Evolutionary conservation across 148 eudicot species (phyloP), one percentile per base, ranked within the genome.

Genomic region (Heliamphora exappendiculata): DNA sequence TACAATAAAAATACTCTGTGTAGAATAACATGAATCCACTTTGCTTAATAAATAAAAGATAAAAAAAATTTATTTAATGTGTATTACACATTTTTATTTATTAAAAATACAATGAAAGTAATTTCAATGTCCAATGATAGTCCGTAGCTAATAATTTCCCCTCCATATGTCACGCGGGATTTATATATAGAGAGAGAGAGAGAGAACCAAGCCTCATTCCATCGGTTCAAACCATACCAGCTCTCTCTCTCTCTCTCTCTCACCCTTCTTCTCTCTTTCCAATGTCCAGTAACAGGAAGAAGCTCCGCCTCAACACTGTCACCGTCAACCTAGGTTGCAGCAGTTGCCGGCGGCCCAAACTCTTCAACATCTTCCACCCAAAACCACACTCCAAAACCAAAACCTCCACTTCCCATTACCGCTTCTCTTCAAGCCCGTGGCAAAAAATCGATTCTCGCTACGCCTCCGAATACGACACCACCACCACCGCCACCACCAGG

Each of bases 301-400:
- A 74, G 77, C 74, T 74, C 68, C 72, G 79, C 14, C 77, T 82
- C 16, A 82, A 77, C 83, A 77, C 83, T 75, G 85, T 81, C 37
- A 26, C 86, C 26, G 84, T 84, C 33, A 55, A 79, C 75, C 58
- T 88, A 54, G 91, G 91, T 0, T 88, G 91, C 67, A 72, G 78
- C 67, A 29, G 59, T 47, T 87, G 91, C 62, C 80, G 83, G 70
- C 79, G 74, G 26, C 87, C 82, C n/a, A 88, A 63, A 59, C 87
- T 86, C 64, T 77, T 85, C 19, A 76, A 81, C 78, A 74, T 86
- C 14, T 88, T 86, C 82, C 78, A 44, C 83, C 87, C 91, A n/a
- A 85, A 82, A 26, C 81, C 65, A 14, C 66, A 83, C 1, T 60
- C 80, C 82, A 36, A 77, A 31, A 33, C 72, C 31, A 22, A 57